Conservation (phyloP, 768 basidiomycete species). For the Rhodotorula babjevae region DNA sequence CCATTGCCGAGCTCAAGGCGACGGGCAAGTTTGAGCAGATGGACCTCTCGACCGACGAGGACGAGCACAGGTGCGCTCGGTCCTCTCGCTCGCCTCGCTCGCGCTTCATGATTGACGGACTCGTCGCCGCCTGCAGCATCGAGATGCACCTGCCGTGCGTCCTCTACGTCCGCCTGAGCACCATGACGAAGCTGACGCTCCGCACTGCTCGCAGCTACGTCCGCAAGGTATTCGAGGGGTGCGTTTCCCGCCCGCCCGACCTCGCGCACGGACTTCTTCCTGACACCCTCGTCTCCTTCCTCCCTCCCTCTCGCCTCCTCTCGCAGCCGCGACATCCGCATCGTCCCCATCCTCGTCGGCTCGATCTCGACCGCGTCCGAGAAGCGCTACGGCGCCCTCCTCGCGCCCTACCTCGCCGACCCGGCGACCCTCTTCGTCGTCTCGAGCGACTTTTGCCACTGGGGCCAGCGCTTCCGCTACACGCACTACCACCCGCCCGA, state of each 20-base stretch:
- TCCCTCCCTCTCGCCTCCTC: no score
- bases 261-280: no score
- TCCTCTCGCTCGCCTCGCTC: no score
- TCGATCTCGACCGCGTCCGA: slow-evolving; percentile 62
- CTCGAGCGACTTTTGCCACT: slow-evolving; percentile 97
- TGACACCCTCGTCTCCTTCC: no score
- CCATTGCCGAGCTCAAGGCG: slow-evolving; percentile 59
- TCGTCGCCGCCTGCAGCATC: slow-evolving; percentile 54
- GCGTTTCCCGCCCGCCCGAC: slow-evolving; percentile 23
- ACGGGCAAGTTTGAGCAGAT: slow-evolving; percentile 70
- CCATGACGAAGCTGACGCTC: neutral
- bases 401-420: slow-evolving; percentile 73
- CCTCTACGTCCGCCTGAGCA: neutral
- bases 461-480: slow-evolving; percentile 83
- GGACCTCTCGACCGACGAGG: slow-evolving; percentile 68
- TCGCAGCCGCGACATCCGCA: slow-evolving; percentile 55
- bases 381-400: slow-evolving; percentile 59
- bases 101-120: rapidly evolving
- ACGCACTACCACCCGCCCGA: slow-evolving; percentile 71
- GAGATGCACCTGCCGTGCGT: slow-evolving; percentile 88
- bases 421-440: slow-evolving; percentile 81
- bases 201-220: slow-evolving; percentile 53
- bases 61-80: slow-evolving; percentile 61
- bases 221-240: slow-evolving; percentile 78
- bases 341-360: slow-evolving; percentile 90